Evolutionary conservation across 257 asterid species (phyloP), one percentile per base, ranked within the genome.

Genomic region (Ajuga chamaepitys): DNA sequence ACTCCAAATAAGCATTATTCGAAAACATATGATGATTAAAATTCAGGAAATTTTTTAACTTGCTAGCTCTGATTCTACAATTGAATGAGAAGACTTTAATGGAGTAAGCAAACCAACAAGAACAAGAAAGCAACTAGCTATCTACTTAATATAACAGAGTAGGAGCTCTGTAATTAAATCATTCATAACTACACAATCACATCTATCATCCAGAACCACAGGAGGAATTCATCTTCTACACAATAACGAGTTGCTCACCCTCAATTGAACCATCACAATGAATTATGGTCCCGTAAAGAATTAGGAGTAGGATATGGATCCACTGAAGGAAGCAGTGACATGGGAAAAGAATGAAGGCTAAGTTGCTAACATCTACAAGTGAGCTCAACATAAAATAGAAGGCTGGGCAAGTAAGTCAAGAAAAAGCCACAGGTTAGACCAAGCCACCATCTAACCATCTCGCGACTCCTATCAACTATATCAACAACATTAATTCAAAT

Each of bases 321-420:
- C 73, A 58, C 35, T n/a, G 62, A 32, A 44, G 64, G 35, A 45
- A 32, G 54, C 30, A 26, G 57, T 41, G 45, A 38, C 66, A 56
- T 17, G 7, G 32, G 7, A n/a, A 54, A 68, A 58, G 20, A 21
- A 61, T 25, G n/a, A 40, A 44, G 58, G 61, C 55, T n/a, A 28
- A 28, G 34, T 28, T 2, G 34, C 34, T 28, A 54, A 56, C 26
- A 60, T 53, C 58, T 35, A 24, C 18, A 24, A 16, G 34, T 34
- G 16, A 12, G 50, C 45, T 40, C 45, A 40, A 40, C 45, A n/a
- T 16, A 2, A 58, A 58, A 3, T 32, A 62, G 44, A 58, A 66
- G 52, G 55, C 32, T 40, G 41, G 26, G 38, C 50, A 44, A 9
- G 7, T 32, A 30, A 46, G 26, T 64, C 28, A 14, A 48, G 4